phyloP scores from a whole-genome alignment of 2,329 filamentous ascomycete genomes.

The Botryosphaeria agaves region DNA sequence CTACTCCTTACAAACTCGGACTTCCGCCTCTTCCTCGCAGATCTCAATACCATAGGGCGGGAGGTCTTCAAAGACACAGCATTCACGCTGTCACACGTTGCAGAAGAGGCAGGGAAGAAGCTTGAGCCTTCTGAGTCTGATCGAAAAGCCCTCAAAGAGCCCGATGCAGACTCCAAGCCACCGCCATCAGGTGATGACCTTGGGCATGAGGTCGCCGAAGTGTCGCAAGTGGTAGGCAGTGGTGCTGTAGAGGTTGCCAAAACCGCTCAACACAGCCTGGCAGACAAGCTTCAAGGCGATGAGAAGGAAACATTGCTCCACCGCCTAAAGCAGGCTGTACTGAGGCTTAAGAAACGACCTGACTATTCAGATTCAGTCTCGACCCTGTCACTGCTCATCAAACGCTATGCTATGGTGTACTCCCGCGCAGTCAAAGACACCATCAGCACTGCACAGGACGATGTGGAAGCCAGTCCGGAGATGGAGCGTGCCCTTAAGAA shows the following conservation, averaged over 20 bases:
- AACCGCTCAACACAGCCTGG: constrained; percentile 52
- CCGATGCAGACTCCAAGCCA: constrained; percentile 30
- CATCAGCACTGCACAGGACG: constrained; percentile 47
- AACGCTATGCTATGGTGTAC: constrained; percentile 64
- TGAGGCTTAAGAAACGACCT: constrained; percentile 53
- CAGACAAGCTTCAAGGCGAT: constrained; percentile 53
- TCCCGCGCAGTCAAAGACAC: constrained; percentile 55
- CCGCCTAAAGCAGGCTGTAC: constrained; percentile 59
- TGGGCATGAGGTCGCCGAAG: constrained; percentile 25
- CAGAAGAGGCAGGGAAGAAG: constrained; percentile 54
- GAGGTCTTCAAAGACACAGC: constrained; percentile 81
- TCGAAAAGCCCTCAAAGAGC: constrained; percentile 33
- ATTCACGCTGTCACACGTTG: constrained; percentile 57
- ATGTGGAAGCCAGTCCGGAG: constrained; percentile 55
- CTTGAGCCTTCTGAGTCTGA: constrained; percentile 52
- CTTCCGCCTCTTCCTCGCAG: constrained; percentile 71
- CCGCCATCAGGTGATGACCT: constrained; percentile 46
- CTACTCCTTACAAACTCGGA: constrained; percentile 82
- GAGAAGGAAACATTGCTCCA: constrained; percentile 57
- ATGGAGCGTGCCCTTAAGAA: constrained; percentile 60
- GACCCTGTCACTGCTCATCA: constrained; percentile 55
- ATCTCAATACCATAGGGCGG: constrained; percentile 59
- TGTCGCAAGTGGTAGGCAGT: constrained; percentile 26
- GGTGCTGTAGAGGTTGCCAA: constrained; percentile 28
- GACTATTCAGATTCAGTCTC: constrained; percentile 83